These are phyloP conservation scores for Coriaria nepalensis DNA, from an alignment of 306 rosid genomes.

Conservation along the genomic window DNA sequence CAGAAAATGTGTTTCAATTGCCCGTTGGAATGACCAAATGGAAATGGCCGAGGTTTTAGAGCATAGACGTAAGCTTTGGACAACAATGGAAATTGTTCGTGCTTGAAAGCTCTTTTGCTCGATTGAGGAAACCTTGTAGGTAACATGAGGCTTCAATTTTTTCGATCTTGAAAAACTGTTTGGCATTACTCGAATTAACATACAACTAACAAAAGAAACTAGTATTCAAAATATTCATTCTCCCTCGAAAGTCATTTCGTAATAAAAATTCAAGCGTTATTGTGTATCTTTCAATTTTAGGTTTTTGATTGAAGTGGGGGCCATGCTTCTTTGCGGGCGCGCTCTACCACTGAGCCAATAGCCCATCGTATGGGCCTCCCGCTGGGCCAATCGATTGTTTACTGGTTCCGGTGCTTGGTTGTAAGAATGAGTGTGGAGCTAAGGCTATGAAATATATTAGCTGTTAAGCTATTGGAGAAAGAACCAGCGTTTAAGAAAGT, in stretches of 20 bases:
- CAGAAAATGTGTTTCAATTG: constrained; percentile 38
- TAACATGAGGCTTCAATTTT: constrained; percentile 12
- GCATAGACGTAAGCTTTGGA: constrained; percentile 57
- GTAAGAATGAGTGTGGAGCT: too few species aligned
- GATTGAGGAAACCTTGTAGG: constrained; percentile 70
- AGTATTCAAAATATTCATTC: too few species aligned
- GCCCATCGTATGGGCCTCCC: too few species aligned
- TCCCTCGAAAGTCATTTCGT: too few species aligned
- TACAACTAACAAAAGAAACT: too few species aligned
- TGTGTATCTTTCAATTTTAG: constrained; percentile 27
- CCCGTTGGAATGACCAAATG: constrained; percentile 46
- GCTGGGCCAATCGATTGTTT: too few species aligned
- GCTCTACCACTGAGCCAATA: too few species aligned
- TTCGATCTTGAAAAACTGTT: background rate
- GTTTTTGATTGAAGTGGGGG: constrained; percentile 69
- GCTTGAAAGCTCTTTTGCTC: constrained; percentile 45
- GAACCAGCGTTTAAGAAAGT: too few species aligned
- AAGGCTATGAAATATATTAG: too few species aligned
- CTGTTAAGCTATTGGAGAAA: too few species aligned
- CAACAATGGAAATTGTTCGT: constrained; percentile 53
- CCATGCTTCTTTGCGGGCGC: constrained; percentile 34
- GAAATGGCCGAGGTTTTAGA: constrained; percentile 56
- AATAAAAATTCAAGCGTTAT: constrained; percentile 1
- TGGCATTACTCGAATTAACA: too few species aligned
- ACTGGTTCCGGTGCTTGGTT: too few species aligned